These are phyloP conservation scores for Penicillium coffeae DNA, from an alignment of 495 filamentous ascomycete genomes.

Conservation along the genomic window DNA sequence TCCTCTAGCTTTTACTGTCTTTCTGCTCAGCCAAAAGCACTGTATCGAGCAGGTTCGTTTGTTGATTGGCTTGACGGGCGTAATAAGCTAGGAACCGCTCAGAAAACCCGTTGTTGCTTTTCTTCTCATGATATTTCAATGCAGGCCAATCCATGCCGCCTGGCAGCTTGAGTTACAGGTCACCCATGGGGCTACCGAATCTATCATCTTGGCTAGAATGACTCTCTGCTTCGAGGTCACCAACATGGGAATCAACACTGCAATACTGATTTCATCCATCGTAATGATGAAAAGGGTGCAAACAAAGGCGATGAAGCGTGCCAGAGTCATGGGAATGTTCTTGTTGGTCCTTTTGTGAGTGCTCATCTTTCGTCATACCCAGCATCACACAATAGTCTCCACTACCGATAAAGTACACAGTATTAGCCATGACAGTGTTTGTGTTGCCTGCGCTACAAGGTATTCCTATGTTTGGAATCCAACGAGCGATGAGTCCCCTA, in stretches of 20 bases:
- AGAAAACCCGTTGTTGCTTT: too few species aligned
- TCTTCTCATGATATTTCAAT: not conserved
- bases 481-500: not conserved
- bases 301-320: not conserved
- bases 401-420: not conserved
- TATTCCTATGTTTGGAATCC: not conserved
- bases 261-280: not conserved
- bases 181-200: not conserved
- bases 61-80: too few species aligned
- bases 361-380: not conserved
- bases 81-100: too few species aligned
- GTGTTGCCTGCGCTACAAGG: not conserved
- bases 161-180: not conserved
- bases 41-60: too few species aligned
- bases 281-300: not conserved
- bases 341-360: constrained; percentile 1
- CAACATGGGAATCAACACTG: not conserved
- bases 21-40: too few species aligned
- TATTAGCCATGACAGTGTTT: not conserved
- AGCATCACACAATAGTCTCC: not conserved
- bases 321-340: not conserved
- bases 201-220: not conserved
- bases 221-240: not conserved
- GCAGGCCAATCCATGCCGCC: not conserved
- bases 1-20: too few species aligned